These are phyloP conservation scores for Kluyveromyces sp. DNA, from an alignment of 1,139 yeast species.

Conservation along the genomic window DNA sequence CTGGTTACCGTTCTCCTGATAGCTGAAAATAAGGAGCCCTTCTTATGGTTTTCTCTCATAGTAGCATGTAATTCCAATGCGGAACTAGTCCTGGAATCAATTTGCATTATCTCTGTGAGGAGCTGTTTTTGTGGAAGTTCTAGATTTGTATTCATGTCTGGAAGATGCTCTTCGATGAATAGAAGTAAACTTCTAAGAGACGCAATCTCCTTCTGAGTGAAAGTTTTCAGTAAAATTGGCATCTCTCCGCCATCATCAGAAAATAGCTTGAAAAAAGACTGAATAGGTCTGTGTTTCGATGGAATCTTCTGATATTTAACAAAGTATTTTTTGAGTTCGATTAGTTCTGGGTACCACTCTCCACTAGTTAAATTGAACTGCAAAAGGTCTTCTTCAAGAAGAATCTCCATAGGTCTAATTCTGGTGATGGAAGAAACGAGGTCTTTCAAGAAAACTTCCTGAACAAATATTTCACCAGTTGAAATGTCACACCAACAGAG, in stretches of 20 bases:
- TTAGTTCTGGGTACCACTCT: slow-evolving; percentile 51
- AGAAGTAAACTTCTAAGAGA: slow-evolving; percentile 52
- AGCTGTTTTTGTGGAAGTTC: slow-evolving; percentile 46
- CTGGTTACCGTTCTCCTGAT: slow-evolving; percentile 69
- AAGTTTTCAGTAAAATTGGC: slow-evolving; percentile 22
- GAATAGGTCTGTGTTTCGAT: slow-evolving; percentile 30
- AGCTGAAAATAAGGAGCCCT: slow-evolving; percentile 65
- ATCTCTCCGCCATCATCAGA: slow-evolving; percentile 22
- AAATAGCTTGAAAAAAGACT: slow-evolving; percentile 32
- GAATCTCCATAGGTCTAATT: slow-evolving; percentile 34
- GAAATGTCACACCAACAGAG: slow-evolving; percentile 86
- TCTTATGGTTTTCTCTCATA: slow-evolving; percentile 48
- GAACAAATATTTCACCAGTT: slow-evolving; percentile 66
- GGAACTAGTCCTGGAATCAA: slow-evolving; percentile 75
- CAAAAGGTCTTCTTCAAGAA: slow-evolving; percentile 31
- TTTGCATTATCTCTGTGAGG: slow-evolving; percentile 53
- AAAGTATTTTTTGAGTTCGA: slow-evolving; percentile 56
- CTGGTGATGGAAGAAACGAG: slow-evolving; percentile 33
- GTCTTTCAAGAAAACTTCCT: slow-evolving; percentile 34
- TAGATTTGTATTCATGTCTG: slow-evolving; percentile 43
- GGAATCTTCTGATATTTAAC: slow-evolving; percentile 46
- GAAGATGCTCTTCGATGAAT: slow-evolving; percentile 51
- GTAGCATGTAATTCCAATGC: slow-evolving; percentile 69
- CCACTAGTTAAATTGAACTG: slow-evolving; percentile 37
- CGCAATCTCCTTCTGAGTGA: slow-evolving; percentile 42